phyloP scores from a whole-genome alignment of 2,329 filamentous ascomycete species.

The Meredithiella fracta region DNA sequence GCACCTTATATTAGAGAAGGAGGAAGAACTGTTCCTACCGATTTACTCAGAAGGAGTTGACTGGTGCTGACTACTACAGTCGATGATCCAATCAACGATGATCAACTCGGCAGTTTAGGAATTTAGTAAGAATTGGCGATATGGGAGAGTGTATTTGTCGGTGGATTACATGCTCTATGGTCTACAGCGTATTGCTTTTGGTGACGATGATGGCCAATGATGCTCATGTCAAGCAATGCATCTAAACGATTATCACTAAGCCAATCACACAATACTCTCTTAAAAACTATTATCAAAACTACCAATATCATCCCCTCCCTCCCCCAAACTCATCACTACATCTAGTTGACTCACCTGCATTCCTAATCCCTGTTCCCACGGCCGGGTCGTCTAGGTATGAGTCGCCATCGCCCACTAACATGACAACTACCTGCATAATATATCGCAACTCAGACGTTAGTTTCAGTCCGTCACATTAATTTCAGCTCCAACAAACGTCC shows the following conservation, averaged over 20 bases:
- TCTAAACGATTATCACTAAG: too few relatives aligned
- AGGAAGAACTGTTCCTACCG: not conserved
- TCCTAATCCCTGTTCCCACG: conserved; percentile 8
- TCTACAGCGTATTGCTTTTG: too few relatives aligned
- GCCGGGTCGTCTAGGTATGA: not conserved
- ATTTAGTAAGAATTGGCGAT: not conserved
- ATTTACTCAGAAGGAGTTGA: not conserved
- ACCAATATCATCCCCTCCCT: too few relatives aligned
- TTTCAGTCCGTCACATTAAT: not conserved
- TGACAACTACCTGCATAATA: not conserved
- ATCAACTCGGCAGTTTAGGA: too few relatives aligned
- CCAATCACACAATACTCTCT: too few relatives aligned
- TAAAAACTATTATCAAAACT: too few relatives aligned
- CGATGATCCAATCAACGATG: not conserved
- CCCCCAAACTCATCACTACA: not conserved
- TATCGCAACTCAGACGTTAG: not conserved
- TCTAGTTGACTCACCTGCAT: conserved; percentile 12
- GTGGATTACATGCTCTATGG: not conserved
- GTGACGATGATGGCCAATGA: not conserved
- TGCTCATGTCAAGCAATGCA: too few relatives aligned
- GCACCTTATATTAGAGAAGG: not conserved
- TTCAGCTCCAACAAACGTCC: not conserved
- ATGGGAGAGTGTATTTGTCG: not conserved
- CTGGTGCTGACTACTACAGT: not conserved
- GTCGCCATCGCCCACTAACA: not conserved